Conservation (phyloP, 176 grass and related monocot genomes). For the Miscanthus lutarioriparius region DNA sequence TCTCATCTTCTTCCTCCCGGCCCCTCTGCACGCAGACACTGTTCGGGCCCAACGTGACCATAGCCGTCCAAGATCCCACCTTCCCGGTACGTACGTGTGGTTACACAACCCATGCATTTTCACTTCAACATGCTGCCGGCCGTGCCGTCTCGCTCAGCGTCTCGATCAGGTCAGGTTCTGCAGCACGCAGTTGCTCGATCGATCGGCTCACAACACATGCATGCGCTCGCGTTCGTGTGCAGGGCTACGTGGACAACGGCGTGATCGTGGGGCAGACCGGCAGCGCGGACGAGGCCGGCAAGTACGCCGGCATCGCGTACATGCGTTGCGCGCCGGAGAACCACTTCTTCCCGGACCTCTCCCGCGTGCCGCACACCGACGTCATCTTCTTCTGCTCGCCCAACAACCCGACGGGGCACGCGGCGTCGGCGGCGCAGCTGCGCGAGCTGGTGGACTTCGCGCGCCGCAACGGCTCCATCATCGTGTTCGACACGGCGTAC, state of each 20-base stretch:
- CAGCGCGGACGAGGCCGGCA: slow-evolving; percentile 35
- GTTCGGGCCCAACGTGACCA: slow-evolving; percentile 70
- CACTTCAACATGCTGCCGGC: background rate
- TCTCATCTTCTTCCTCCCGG: background rate
- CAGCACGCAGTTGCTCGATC: background rate
- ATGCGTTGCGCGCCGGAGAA: slow-evolving; percentile 83
- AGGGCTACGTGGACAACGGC: slow-evolving; percentile 90
- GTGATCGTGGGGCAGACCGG: slow-evolving; percentile 94
- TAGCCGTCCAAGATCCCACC: slow-evolving; percentile 95
- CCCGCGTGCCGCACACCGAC: slow-evolving; percentile 64
- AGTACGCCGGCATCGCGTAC: slow-evolving; percentile 74
- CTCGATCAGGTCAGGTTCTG: too few species aligned
- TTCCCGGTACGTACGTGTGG: slow-evolving; percentile 59
- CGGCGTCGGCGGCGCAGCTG: slow-evolving; percentile 64
- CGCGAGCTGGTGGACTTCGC: slow-evolving; percentile 73
- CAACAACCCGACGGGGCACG: slow-evolving; percentile 94
- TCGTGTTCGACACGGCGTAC: slow-evolving; percentile 86
- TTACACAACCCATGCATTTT: background rate
- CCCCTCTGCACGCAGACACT: slow-evolving; percentile 45
- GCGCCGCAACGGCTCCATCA: slow-evolving; percentile 78
- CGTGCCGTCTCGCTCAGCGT: too few species aligned
- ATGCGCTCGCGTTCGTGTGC: background rate
- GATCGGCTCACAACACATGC: background rate
- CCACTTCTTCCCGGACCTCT: slow-evolving; percentile 87
- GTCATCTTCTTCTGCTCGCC: slow-evolving; percentile 99